A percentile compares a stretch with the other conserved stretches of the same genome.
These are phyloP conservation scores for Ceratorhiza oryzae-sativae DNA, from an alignment of 1,284 basidiomycete genomes.

Conservation along the genomic window DNA sequence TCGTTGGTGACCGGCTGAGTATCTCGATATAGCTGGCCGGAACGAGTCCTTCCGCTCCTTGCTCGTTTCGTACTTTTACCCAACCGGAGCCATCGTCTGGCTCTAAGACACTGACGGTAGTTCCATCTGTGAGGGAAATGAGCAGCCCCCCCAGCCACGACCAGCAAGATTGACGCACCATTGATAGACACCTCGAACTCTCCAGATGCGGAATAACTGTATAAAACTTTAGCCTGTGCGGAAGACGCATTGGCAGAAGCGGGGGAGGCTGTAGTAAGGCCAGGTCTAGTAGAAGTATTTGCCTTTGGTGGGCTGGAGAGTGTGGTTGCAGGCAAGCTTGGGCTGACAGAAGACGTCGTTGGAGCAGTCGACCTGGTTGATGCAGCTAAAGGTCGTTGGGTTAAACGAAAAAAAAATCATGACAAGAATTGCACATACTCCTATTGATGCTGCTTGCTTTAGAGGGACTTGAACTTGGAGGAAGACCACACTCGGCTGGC, in stretches of 20 bases:
- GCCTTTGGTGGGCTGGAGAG: slow-evolving; percentile 42
- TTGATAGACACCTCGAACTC: slow-evolving; percentile 74
- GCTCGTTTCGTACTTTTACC: slow-evolving; percentile 72
- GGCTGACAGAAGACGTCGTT: not conserved
- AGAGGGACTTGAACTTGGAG: not conserved
- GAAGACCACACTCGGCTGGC: slow-evolving; percentile 68
- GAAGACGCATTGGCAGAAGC: slow-evolving; percentile 47
- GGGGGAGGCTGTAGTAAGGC: not conserved
- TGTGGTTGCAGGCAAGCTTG: slow-evolving; percentile 4
- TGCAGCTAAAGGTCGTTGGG: not conserved
- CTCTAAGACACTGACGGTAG: slow-evolving; percentile 67
- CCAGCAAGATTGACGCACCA: slow-evolving; percentile 55
- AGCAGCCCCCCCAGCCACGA: slow-evolving; percentile 22
- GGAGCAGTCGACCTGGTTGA: slow-evolving; percentile 15
- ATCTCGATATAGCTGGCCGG: slow-evolving; percentile 76
- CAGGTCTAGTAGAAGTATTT: slow-evolving; percentile 16
- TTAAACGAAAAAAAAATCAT: not conserved
- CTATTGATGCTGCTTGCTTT: slow-evolving; percentile 2
- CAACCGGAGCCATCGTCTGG: slow-evolving; percentile 84
- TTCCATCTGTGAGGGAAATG: slow-evolving; percentile 59
- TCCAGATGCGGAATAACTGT: slow-evolving; percentile 73
- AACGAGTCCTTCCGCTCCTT: slow-evolving; percentile 71
- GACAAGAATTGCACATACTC: not conserved
- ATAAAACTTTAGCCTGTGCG: slow-evolving; percentile 66
- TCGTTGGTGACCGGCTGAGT: slow-evolving; percentile 45